A percentile compares a stretch with the other conserved stretches of the same genome.
Conservation (phyloP, 2,329 filamentous ascomycete genomes). For the Berkeleyomyces basicola region DNA sequence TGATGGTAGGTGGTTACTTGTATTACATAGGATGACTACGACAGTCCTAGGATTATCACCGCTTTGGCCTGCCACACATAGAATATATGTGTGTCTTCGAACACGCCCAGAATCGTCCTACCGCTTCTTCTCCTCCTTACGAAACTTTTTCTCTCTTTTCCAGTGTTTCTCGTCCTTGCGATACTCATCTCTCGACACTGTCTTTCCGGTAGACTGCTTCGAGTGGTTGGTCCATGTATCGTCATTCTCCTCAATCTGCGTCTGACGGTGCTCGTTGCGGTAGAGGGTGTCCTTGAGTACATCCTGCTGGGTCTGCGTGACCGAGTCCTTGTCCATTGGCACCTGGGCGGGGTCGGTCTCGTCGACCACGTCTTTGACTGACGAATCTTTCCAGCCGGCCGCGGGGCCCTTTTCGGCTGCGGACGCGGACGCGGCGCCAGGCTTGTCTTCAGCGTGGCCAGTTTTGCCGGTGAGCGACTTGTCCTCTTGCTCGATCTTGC, state of each 20-base stretch:
- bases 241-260: neutral
- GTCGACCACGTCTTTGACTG: neutral
- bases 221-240: neutral
- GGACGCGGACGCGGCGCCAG: neutral
- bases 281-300: neutral
- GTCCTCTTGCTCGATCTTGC: neutral
- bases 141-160: slow-evolving; percentile 1
- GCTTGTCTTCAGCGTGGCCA: neutral
- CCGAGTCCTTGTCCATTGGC: neutral
- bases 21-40: neutral
- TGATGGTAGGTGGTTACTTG: too few species aligned
- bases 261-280: neutral
- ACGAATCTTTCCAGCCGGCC: neutral
- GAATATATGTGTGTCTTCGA: neutral
- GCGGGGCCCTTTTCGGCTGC: neutral
- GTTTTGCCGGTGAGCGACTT: neutral
- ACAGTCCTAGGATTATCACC: neutral
- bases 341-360: neutral
- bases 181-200: neutral
- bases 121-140: slow-evolving; percentile 5
- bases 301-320: neutral
- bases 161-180: slow-evolving; percentile 3
- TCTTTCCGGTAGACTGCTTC: neutral
- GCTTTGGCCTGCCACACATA: neutral
- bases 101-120: neutral